A percentile compares a stretch with the other conserved stretches of the same genome.
Evolutionary conservation across 306 rosid genomes (phyloP).

Genomic region (Sphenostylis stenocarpa): DNA sequence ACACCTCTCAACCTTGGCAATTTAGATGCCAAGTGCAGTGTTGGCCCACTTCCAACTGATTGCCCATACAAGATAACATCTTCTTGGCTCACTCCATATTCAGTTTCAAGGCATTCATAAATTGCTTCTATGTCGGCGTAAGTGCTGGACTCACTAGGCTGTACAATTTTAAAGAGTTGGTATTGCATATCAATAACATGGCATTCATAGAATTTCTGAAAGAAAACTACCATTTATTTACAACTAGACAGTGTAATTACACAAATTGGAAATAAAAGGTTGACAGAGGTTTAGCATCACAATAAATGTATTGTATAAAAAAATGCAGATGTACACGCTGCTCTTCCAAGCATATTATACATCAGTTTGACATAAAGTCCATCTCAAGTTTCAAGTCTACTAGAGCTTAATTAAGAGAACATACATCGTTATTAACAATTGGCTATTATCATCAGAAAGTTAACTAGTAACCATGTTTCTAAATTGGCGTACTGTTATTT

Average conservation of each 20-base stretch:
- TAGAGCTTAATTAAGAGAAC: neutral
- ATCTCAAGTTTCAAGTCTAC: neutral
- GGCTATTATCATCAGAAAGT: neutral
- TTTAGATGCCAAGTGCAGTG: conserved; percentile 92
- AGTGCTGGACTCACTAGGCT: conserved; percentile 97
- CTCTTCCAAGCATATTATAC: neutral
- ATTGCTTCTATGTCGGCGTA: conserved; percentile 97
- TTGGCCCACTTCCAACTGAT: conserved; percentile 98
- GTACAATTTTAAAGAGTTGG: conserved; percentile 31
- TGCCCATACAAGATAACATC: conserved; percentile 93
- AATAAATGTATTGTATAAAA: neutral
- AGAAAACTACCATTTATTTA: neutral
- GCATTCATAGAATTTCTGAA: neutral
- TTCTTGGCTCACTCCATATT: conserved; percentile 96
- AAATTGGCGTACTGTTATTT: neutral
- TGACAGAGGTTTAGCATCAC: neutral
- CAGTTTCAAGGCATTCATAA: conserved; percentile 86
- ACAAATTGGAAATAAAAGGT: neutral
- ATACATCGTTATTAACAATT: neutral
- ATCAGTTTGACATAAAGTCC: neutral
- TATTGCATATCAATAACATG: neutral
- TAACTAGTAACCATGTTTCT: neutral
- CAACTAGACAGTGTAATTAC: neutral
- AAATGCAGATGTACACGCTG: neutral
- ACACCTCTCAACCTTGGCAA: conserved; percentile 92